Percentiles rank a stretch among this genome's conserved stretches.
phyloP scores from a whole-genome alignment of 495 filamentous ascomycete species.

The Pyronema domesticum region DNA sequence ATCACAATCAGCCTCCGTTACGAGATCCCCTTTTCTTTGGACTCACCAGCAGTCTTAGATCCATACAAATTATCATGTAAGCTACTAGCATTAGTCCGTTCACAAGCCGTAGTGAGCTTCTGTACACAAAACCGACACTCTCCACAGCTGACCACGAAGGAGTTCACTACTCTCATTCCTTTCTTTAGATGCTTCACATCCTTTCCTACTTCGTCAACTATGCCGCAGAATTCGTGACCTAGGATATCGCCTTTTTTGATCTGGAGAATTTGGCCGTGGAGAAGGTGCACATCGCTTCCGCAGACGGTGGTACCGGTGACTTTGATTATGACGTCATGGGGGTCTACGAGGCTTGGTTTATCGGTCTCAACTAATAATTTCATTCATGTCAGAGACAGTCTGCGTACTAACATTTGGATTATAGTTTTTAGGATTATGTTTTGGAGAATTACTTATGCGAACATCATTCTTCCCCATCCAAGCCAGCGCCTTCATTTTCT shows the following conservation, averaged over 20 bases:
- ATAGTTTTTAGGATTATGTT: background rate
- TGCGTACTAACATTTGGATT: too few species aligned
- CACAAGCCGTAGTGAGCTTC: constrained; percentile 42
- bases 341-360: constrained; percentile 53
- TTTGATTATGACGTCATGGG: constrained; percentile 59
- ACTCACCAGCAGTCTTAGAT: constrained; percentile 30
- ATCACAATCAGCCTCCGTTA: too few species aligned
- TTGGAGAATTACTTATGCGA: constrained; percentile 30
- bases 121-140: constrained; percentile 43
- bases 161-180: constrained; percentile 25
- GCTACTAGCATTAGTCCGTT: constrained; percentile 39
- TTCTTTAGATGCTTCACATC: constrained; percentile 20
- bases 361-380: constrained; percentile 39
- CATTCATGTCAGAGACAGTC: too few species aligned
- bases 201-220: constrained; percentile 25
- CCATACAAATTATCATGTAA: constrained; percentile 42
- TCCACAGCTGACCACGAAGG: constrained; percentile 28
- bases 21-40: too few species aligned
- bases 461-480: constrained; percentile 58
- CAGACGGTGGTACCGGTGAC: constrained; percentile 74
- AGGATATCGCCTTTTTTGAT: constrained; percentile 25
- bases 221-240: constrained; percentile 31
- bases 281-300: constrained; percentile 65
- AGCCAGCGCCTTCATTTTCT: constrained; percentile 42
- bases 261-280: constrained; percentile 34